These are phyloP conservation scores for Calonectria hawksworthii DNA, from an alignment of 2,329 filamentous ascomycete species.

Conservation along the genomic window DNA sequence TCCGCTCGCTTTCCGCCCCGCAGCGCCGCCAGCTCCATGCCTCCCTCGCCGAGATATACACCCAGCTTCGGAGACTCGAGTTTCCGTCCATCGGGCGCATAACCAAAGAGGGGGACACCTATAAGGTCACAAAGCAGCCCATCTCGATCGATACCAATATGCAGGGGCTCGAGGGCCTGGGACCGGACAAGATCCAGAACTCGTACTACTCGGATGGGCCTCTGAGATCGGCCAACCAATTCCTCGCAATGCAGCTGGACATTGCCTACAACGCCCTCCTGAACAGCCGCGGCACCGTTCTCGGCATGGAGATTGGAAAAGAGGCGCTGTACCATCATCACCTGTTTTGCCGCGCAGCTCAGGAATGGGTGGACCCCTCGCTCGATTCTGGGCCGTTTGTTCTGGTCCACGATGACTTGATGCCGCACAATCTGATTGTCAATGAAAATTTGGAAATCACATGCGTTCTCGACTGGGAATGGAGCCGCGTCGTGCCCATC, in stretches of 20 bases:
- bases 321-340: slow-evolving; percentile 28
- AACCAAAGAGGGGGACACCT: not conserved
- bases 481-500: slow-evolving; percentile 35
- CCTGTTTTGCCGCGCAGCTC: slow-evolving; percentile 22
- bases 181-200: slow-evolving; percentile 19
- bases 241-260: slow-evolving; percentile 25
- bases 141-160: slow-evolving; percentile 29
- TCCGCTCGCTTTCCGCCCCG: slow-evolving; percentile 5
- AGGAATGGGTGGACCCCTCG: slow-evolving; percentile 20
- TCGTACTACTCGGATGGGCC: not conserved
- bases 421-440: slow-evolving; percentile 26
- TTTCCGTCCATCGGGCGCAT: slow-evolving; percentile 32
- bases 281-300: slow-evolving; percentile 14
- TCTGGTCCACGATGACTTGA: slow-evolving; percentile 31
- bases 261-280: slow-evolving; percentile 26
- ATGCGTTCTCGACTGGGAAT: slow-evolving; percentile 34
- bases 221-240: slow-evolving; percentile 23
- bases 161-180: slow-evolving; percentile 27
- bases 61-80: slow-evolving; percentile 32
- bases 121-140: slow-evolving; percentile 16
- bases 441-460: slow-evolving; percentile 23
- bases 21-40: slow-evolving; percentile 18
- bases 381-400: slow-evolving; percentile 30
- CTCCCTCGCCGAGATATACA: slow-evolving; percentile 31
- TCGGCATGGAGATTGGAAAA: slow-evolving; percentile 17